A percentile compares a stretch with the other conserved stretches of the same genome.
Conservation (phyloP, 352 stramenopile genomes). For the Phytophthora citrophthora region DNA sequence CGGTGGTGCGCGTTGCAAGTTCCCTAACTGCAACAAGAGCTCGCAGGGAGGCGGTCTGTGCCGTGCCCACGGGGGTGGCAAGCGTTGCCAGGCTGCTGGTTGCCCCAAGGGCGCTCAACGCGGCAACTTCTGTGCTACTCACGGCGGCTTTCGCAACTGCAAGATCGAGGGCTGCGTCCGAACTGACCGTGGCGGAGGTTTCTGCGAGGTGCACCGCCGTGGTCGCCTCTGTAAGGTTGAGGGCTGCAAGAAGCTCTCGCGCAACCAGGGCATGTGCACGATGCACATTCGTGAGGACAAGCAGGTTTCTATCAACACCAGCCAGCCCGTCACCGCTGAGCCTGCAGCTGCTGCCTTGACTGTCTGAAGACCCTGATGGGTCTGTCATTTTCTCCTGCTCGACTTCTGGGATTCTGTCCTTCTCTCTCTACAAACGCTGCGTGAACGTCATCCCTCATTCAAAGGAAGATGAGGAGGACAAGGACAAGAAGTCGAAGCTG, state of each 20-base stretch:
- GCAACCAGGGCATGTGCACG: slow-evolving; percentile 90
- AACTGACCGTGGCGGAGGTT: slow-evolving; percentile 83
- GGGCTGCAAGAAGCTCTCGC: slow-evolving; percentile 88
- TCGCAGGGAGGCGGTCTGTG: slow-evolving; percentile 81
- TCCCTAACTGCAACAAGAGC: slow-evolving; percentile 83
- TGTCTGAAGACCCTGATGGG: slow-evolving; percentile 10
- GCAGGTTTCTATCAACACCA: slow-evolving; percentile 40
- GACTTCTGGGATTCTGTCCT: slow-evolving; percentile 13
- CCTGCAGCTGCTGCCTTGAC: slow-evolving; percentile 8
- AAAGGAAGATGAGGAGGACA: slow-evolving; percentile 41
- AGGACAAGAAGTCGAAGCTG: slow-evolving; percentile 11
- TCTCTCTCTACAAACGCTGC: slow-evolving; percentile 29
- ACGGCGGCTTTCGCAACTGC: slow-evolving; percentile 89
- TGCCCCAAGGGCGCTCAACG: slow-evolving; percentile 85
- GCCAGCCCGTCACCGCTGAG: slow-evolving; percentile 2
- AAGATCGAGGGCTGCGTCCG: slow-evolving; percentile 85
- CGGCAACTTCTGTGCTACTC: slow-evolving; percentile 86
- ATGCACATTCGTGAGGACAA: slow-evolving; percentile 90
- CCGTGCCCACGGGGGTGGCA: slow-evolving; percentile 79
- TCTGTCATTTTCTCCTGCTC: slow-evolving; percentile 3
- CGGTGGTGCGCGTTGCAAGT: slow-evolving; percentile 85
- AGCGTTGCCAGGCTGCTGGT: slow-evolving; percentile 72
- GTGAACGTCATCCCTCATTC: slow-evolving; percentile 39
- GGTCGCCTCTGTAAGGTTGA: slow-evolving; percentile 84
- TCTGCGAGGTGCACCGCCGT: slow-evolving; percentile 86